Evolutionary conservation across 805 yeast genomes (phyloP), one percentile per base, ranked within the genome.

Genomic region (Diddensiella transvaalensis): DNA sequence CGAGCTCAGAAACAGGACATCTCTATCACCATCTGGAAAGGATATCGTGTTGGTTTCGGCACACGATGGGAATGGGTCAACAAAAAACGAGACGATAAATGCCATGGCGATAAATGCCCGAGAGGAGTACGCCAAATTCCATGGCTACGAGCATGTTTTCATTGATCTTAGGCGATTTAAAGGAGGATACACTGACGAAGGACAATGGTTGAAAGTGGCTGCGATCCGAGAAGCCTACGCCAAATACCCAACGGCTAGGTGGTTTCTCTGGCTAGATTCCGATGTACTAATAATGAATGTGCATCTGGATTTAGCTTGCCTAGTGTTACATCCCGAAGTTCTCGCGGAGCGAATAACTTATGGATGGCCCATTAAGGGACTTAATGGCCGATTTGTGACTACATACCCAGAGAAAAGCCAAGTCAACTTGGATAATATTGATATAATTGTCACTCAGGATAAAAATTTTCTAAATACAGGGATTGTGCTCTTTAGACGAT

Each of bases 181-280:
- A 8, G 40, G 18, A 3, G 42, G 41, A 3, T 35, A n/a, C 38
- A n/a, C 38, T n/a, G 21, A 13, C 4, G 42, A 47, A 18, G 38
- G 40, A 13, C 26, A 42, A n/a, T 66, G 70, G 70, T 52, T 50
- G 38, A 66, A 66, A 40, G 47, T 67, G 19, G 63, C 64, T 13
- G 66, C 69, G 19, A 58, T 66, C 23, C 51, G 52, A 39, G 62
- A 66, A 11, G 57, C 65, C 3, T 62, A 62, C 30, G 55, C 53
- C 13, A 41, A 36, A 17, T 45, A 61, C 42, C 67, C 69, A 2
- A 57, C 62, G 2, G 66, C 60, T 13, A 66, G 67, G 44, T 66
- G 70, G 70, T 51, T 66, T 30, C 65, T 67, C 66, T 66, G 68
- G 69, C 55, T 67, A 13, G 70, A 66, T 47, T 49, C 57, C 6